Conservation (phyloP, 1,284 basidiomycete genomes). For the Chiua sp. region DNA sequence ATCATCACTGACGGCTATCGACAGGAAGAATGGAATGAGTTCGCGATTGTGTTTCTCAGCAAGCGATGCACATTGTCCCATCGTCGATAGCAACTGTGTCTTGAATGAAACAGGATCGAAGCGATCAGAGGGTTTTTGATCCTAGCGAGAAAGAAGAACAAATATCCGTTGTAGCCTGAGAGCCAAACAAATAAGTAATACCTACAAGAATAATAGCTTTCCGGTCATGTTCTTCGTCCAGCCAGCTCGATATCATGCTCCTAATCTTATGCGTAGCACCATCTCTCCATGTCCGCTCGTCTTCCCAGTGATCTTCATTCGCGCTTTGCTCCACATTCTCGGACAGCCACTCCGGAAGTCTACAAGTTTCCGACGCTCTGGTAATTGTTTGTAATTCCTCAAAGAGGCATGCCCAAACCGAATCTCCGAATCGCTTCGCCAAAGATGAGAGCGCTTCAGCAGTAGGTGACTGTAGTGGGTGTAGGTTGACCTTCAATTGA, state of each 20-base stretch:
- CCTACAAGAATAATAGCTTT: constrained; percentile 43
- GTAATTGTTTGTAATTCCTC: constrained; percentile 54
- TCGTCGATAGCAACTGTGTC: constrained; percentile 72
- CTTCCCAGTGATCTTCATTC: constrained; percentile 58
- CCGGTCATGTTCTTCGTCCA: constrained; percentile 35
- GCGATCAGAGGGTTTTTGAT: constrained; percentile 64
- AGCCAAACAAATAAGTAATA: background rate
- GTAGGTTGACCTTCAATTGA: constrained; percentile 90
- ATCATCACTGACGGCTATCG: constrained; percentile 45
- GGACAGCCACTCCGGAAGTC: constrained; percentile 24
- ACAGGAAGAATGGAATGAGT: constrained; percentile 81
- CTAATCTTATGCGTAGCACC: constrained; percentile 70
- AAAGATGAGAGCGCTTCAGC: constrained; percentile 69
- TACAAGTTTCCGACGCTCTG: background rate
- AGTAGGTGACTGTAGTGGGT: constrained; percentile 89
- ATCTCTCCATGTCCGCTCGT: constrained; percentile 76
- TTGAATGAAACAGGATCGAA: constrained; percentile 83
- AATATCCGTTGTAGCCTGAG: background rate
- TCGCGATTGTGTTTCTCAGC: constrained; percentile 87
- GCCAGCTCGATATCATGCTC: constrained; percentile 50
- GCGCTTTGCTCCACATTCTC: constrained; percentile 28
- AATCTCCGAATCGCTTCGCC: constrained; percentile 63
- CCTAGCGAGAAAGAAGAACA: constrained; percentile 42
- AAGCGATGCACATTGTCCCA: constrained; percentile 70
- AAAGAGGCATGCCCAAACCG: constrained; percentile 78